Conservation (phyloP, 2,329 filamentous ascomycete species). For the Penicillium palitans region DNA sequence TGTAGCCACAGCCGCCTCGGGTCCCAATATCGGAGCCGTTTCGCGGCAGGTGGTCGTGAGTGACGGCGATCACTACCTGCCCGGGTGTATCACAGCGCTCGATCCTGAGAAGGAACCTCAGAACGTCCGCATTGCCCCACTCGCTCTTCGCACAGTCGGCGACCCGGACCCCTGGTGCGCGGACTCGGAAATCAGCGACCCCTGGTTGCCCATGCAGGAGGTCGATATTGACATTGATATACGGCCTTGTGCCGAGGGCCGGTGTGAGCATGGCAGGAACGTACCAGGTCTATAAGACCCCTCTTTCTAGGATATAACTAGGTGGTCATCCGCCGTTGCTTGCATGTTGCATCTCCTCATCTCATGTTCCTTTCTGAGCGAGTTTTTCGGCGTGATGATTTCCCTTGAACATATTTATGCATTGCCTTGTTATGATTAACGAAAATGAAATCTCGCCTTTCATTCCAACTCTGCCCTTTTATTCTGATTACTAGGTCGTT, state of each 20-base stretch:
- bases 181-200: constrained; percentile 20
- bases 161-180: constrained; percentile 23
- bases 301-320: background rate
- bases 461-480: background rate
- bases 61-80: constrained; percentile 9
- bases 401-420: background rate
- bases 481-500: background rate
- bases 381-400: background rate
- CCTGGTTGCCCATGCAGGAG: constrained; percentile 44
- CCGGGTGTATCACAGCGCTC: background rate
- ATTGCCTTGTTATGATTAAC: background rate
- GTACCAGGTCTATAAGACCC: background rate
- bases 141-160: constrained; percentile 17
- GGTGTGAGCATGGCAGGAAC: constrained; percentile 29
- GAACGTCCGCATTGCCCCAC: constrained; percentile 15
- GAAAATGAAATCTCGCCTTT: background rate
- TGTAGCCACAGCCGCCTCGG: constrained; percentile 52
- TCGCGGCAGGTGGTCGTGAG: constrained; percentile 1
- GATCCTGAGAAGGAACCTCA: background rate
- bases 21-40: constrained; percentile 17
- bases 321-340: background rate
- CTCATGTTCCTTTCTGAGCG: background rate
- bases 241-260: constrained; percentile 41
- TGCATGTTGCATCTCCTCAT: constrained; percentile 1
- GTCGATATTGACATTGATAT: constrained; percentile 52